Base-by-base conservation (phyloP, 148 eudicot species). In the Chenopodium formosanum region DNA sequence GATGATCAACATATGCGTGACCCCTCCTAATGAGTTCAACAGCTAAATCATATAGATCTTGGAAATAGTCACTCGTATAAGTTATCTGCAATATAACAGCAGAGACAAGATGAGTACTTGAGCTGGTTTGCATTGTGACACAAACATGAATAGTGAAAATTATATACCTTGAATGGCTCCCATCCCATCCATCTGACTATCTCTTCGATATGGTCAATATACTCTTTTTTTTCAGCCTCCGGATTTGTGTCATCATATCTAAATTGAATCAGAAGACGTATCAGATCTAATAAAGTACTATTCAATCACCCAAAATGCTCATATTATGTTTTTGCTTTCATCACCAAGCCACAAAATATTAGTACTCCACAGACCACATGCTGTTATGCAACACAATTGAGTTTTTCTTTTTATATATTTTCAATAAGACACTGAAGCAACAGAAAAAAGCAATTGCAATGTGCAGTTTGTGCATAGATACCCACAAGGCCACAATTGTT, bases 231-330 rank as follows among this genome's bases (percentile, higher is more conserved):
- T 86, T 96, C 99, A 71, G 99, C 99, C 83, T 96, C 99, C 11
- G 98, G 99, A 67, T 96, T 96, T 77, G 99, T 96, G 86, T 96
- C 99, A 86, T 96, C 99, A 86, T 83, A 96, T 91, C 99, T 96
- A 12, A 80, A 68, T 53, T 34, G 52, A 44, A 56, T 19, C 9
- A 20, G 48, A 20, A 62, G 53, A 29, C 16, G 50, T 23, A 27
- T 76, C 81, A 84, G 73, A 27, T 25, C 34, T 52, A 44, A 60
- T 3, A 56, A 25, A 10, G 1, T 9, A 60, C 50, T 44, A 5
- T 29, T 23, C 66, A 60, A 50, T 44, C 62, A 80, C 47, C 65
- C 68, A 58, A 60, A 22, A 56, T 25, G 4, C 47, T 9, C 17
- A 48, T 10, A 25, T 66, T 37, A 14, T 68, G 2, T 50, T 50